phyloP scores from a whole-genome alignment of 176 grass and related monocot genomes.

The Avena sativa region DNA sequence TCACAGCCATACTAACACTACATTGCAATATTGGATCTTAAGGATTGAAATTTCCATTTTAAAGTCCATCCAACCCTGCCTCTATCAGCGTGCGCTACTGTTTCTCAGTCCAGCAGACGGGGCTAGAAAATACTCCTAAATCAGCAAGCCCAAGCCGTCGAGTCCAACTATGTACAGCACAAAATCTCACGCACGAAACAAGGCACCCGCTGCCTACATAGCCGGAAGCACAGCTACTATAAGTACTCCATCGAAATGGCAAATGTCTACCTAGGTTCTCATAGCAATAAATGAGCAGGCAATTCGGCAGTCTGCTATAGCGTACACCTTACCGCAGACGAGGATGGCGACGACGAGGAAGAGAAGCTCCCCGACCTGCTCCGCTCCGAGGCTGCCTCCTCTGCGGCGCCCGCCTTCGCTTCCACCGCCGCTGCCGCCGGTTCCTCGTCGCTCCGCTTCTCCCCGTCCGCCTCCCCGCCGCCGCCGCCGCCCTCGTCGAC shows the following conservation, averaged over 20 bases:
- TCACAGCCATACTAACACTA: not conserved
- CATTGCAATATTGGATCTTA: not conserved
- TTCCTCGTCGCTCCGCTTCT: slow-evolving; percentile 54
- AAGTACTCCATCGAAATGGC: slow-evolving; percentile 18
- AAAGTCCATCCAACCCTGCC: not conserved
- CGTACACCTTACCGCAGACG: slow-evolving; percentile 50
- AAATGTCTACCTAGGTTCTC: not conserved
- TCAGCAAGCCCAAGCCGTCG: not conserved
- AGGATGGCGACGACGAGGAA: slow-evolving; percentile 50
- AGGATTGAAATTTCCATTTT: too few relatives aligned
- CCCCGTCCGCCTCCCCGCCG: slow-evolving; percentile 44
- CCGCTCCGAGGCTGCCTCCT: slow-evolving; percentile 61
- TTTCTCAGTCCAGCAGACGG: not conserved
- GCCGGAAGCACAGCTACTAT: not conserved
- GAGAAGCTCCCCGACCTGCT: slow-evolving; percentile 56
- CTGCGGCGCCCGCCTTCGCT: slow-evolving; percentile 39
- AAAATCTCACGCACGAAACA: not conserved
- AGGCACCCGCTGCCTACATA: not conserved
- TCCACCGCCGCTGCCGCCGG: slow-evolving; percentile 41
- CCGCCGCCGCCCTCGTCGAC: slow-evolving; percentile 44
- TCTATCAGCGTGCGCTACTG: not conserved
- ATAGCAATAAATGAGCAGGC: not conserved
- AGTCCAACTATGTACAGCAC: not conserved
- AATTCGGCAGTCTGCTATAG: not conserved
- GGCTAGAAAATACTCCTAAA: not conserved